Evolutionary conservation across 2,329 filamentous ascomycete genomes (phyloP), one percentile per base, ranked within the genome.

Genomic region (Phyllosticta capitalensis): DNA sequence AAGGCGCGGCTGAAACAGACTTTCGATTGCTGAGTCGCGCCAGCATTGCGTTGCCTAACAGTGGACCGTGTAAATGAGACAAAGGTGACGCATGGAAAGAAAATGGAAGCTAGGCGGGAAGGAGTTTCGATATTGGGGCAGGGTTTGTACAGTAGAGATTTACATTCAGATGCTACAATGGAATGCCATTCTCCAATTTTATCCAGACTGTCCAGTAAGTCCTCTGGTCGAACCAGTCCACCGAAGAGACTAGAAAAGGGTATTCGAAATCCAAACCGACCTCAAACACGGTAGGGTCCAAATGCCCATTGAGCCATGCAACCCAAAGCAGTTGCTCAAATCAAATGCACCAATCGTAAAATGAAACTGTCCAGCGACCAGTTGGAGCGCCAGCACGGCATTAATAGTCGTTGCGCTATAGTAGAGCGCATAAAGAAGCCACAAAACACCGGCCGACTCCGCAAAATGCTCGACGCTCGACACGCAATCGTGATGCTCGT

Each of bases 401-500:
- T 20, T 52, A 45, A n/a, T 45, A 45, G 38, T 45, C 38, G 38
- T 45, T 45, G 38, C 38, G 38, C 38, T 7, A n/a, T 14, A n/a
- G 38, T 45, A 45, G 38, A 45, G 38, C 38, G 38, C 38, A 45
- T 45, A 45, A 45, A 45, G 38, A 45, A 45, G 38, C 51, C 38
- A 50, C 6, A 49, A 51, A 54, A 59, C 51, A 59, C 24, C 17
- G 38, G 21, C 52, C 7, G 54, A 59, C 58, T 59, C 58, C 58
- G 21, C 52, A 53, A 52, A 59, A 59, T 59, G 58, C 58, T 55
- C 49, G 48, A 55, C 38, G 38, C 38, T 38, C 30, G 30, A 10
- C n/a, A 52, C 20, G 38, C 52, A 59, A 55, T 59, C 58, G 45
- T 59, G 24, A 48, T 45, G 58, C 58, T 59, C 58, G 48, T 59